Evolutionary conservation across 257 asterid species (phyloP), one percentile per base, ranked within the genome.

Genomic region (Forsythia suspensa): DNA sequence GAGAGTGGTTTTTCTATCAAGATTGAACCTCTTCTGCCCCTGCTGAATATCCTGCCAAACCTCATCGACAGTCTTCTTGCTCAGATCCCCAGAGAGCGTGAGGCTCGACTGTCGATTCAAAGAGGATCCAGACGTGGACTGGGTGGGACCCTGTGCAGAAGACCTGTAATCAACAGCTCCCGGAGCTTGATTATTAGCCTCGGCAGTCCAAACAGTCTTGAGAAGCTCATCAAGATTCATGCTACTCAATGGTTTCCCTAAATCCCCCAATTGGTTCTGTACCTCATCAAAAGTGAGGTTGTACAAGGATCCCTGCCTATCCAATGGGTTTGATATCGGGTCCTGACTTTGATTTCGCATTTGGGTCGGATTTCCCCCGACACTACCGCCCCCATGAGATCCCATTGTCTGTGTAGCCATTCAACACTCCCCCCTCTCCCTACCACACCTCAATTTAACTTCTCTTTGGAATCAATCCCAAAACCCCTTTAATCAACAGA

Each of bases 151-250:
- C 80, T 81, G 89, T 10, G 42, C 46, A 34, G 86, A 69, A 3
- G 67, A 72, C 80, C 80, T 91, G 16, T 24, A 77, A 72, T 77
- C 94, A 51, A 73, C 79, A 74, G 78, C 84, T 55, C 82, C 88
- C 70, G 38, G 39, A 15, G 78, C 88, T 71, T 91, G 96, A 80
- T 80, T 80, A 75, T 72, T 82, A 55, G 89, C 81, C 86, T 93
- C 98, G 65, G 86, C 95, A 68, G 87, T 88, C 88, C 87, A 89
- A 52, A 93, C 90, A 40, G 91, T 90, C 91, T 88, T 95, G 38
- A 95, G 88, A 82, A 95, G 97, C 87, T 95, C 99, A 83, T 95
- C 97, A 57, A 95, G 92, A 87, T 95, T 93, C 99, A 95, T 93
- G 76, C 92, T 91, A 74, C 89, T 84, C 0, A 95, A 84, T 55